A percentile compares a stretch with the other conserved stretches of the same genome.
Evolutionary conservation across 2,329 filamentous ascomycete species (phyloP).

Genomic region (Fusarium sp.): DNA sequence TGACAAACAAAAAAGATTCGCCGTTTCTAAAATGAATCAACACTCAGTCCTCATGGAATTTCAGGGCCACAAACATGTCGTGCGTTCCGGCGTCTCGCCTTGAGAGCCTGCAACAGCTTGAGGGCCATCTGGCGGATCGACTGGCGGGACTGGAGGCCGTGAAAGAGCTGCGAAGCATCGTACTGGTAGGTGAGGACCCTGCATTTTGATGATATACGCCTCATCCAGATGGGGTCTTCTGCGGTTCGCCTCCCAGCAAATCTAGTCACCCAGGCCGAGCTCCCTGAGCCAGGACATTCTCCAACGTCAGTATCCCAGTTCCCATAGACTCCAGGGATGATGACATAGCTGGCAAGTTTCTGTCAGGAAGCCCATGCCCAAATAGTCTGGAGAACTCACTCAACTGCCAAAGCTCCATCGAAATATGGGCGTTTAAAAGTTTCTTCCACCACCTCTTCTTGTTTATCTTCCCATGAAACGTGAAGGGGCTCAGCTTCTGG

Average conservation of each 20-base stretch:
- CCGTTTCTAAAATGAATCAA: background rate
- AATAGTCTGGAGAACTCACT: background rate
- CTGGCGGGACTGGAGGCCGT: background rate
- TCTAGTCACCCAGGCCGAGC: background rate
- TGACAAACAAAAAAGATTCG: background rate
- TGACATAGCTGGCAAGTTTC: background rate
- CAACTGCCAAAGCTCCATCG: background rate
- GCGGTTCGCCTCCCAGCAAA: background rate
- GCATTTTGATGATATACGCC: background rate
- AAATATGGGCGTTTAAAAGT: background rate
- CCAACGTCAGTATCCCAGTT: background rate
- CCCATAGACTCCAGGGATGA: background rate
- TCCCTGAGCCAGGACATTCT: background rate
- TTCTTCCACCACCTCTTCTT: background rate
- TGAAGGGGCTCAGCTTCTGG: background rate
- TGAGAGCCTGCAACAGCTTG: background rate
- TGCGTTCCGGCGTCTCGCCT: background rate
- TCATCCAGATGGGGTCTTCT: background rate
- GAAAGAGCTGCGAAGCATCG: background rate
- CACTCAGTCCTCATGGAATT: too few species aligned
- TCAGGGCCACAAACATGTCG: fast-evolving
- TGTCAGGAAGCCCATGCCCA: background rate
- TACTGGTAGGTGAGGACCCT: background rate
- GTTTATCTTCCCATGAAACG: background rate
- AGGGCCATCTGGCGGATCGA: background rate